Conservation (phyloP, 2,329 filamentous ascomycete species). For the Cordyceps cateniannulata region DNA sequence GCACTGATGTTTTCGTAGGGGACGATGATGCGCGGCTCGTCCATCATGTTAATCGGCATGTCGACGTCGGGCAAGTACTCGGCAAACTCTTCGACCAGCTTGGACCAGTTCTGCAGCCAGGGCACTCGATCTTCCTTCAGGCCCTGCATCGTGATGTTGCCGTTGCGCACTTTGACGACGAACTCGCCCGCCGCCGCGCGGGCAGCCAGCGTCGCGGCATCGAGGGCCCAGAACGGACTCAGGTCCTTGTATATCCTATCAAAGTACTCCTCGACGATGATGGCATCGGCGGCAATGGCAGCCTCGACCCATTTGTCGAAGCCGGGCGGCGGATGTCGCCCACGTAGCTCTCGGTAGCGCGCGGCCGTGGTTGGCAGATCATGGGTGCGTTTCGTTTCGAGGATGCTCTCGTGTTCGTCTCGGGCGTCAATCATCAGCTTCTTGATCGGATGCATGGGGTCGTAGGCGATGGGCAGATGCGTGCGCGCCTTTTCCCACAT, state of each 20-base stretch:
- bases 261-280: constrained; percentile 58
- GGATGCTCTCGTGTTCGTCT: constrained; percentile 32
- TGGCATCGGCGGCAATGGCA: constrained; percentile 43
- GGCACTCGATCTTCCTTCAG: constrained; percentile 33
- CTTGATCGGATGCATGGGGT: constrained; percentile 42
- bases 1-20: constrained; percentile 49
- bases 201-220: constrained; percentile 31
- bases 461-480: constrained; percentile 18
- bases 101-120: constrained; percentile 42
- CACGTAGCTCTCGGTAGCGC: constrained; percentile 49
- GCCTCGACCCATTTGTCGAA: constrained; percentile 55
- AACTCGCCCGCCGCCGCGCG: constrained; percentile 38
- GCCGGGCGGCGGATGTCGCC: constrained; percentile 56
- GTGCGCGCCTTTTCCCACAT: constrained; percentile 20
- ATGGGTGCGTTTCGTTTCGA: constrained; percentile 37
- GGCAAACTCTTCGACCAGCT: constrained; percentile 45
- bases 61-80: constrained; percentile 55
- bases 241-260: constrained; percentile 59
- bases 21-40: constrained; percentile 57
- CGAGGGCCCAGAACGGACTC: constrained; percentile 53
- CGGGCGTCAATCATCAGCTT: constrained; percentile 42
- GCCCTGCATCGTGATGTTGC: constrained; percentile 33
- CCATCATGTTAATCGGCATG: constrained; percentile 59
- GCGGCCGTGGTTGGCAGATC: constrained; percentile 45
- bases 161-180: constrained; percentile 42